Evolutionary conservation across 2,329 filamentous ascomycete genomes (phyloP), one percentile per base, ranked within the genome.

Genomic region (Trichothecium sympodiale): DNA sequence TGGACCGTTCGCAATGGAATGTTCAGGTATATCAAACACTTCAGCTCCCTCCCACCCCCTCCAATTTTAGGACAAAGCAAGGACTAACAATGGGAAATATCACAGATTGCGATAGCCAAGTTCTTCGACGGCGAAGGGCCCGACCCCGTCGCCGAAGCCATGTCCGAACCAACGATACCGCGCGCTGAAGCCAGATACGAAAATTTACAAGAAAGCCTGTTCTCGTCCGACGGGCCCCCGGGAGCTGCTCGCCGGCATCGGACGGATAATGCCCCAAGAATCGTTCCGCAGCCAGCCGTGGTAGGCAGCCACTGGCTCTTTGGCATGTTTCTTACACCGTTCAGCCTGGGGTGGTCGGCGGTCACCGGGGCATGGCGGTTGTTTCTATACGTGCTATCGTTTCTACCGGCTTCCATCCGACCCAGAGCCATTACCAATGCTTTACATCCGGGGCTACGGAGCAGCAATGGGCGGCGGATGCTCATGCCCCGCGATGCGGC

Each of bases 121-220:
- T 96, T 96, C 73, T 98, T 95, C 56, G 91, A 98, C 51, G 91
- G 91, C 47, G 91, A 96, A 61, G 81, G 81, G 4, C 74, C 86
- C 33, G 85, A 94, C 54, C 81, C 77, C 10, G 65, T 89, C 14
- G 81, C 83, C 39, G 85, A 91, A 61, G 83, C 83, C 39, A 70
- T 79, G 34, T 71, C 79, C 33, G 33, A 33, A 68, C 72, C 7
- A 68, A 79, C 41, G 59, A 68, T 77, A 28, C 78, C 80, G 14
- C 74, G 75, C 32, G 67, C 74, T 43, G 62, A 76, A 39, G 62
- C 68, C 12, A 70, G 84, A 43, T 76, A 81, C 45, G 83, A 93
- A 51, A 93, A 84, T 41, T 68, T 93, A 32, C 71, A 80, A 51
- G 69, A 79, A 43, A 75, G 67, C 47, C 60, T 78, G 5, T 46